Base-by-base conservation (phyloP, 2,329 filamentous ascomycete species). In the Gremmenia infestans region DNA sequence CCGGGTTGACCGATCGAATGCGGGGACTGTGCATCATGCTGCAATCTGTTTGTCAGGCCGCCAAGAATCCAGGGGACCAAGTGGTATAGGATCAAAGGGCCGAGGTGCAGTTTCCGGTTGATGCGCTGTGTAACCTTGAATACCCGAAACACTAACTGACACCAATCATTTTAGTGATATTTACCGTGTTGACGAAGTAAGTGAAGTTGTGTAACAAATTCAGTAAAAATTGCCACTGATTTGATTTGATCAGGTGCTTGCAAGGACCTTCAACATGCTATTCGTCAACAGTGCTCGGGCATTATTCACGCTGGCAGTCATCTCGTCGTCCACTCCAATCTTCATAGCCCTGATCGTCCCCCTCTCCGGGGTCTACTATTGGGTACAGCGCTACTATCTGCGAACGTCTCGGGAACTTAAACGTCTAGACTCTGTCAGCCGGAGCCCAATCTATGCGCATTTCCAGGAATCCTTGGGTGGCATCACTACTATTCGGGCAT, bases 401-500 rank as follows among this genome's bases (percentile, higher is more conserved):
- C 84, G 92, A 60, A 97, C 94, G 14, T 99, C 94, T 57, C 88
- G 95, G 61, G 95, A 99, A 75, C 81, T 99, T 62, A 99, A 99
- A 78, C 83, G 94, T 62, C 80, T 99, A 57, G 94, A 99, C 73
- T 97, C 92, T 70, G 88, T 97, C 64, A 96, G 88, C 71, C 87
- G 91, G 66, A 97, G 92, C 71, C 95, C 95, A 25, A 96, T 99
- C 66, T 99, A 92, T 72, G 94, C 94, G 6, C 95, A 99, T 72
- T 99, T 99, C 76, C 94, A 99, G 71, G 95, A 99, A 74, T 95
- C 91, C 1, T 82, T 99, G 9, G 93, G 91, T 59, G 94, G 94
- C 45, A 88, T 97, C 69, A 90, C 89, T 58, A 99, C 94, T 11
- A 97, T 99, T 68, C 88, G 95, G 63, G 95, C 94, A 37, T 99